phyloP scores from a whole-genome alignment of 2,329 filamentous ascomycete genomes.

The Simplicillium sp. region DNA sequence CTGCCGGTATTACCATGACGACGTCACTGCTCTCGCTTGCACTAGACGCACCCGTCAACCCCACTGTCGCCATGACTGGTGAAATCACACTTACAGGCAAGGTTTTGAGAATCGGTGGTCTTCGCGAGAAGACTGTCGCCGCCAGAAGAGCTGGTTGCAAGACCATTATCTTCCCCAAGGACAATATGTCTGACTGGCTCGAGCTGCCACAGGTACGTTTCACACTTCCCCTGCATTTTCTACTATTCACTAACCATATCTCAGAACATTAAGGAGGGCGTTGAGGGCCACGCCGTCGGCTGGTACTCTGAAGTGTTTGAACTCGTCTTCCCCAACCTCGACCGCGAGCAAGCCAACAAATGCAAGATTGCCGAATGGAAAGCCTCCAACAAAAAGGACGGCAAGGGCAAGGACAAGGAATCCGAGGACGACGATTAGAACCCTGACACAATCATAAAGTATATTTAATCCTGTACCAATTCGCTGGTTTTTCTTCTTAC shows the following conservation, averaged over 20 bases:
- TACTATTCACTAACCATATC: conserved; percentile 2
- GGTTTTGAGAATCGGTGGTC: conserved; percentile 84
- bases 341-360: conserved; percentile 62
- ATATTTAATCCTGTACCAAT: too few relatives aligned
- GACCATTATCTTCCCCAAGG: conserved; percentile 87
- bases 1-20: conserved; percentile 97
- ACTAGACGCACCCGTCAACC: conserved; percentile 66
- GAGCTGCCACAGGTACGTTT: conserved; percentile 84
- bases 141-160: conserved; percentile 86
- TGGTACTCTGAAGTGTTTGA: conserved; percentile 96
- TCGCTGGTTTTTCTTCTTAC: too few relatives aligned
- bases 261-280: conserved; percentile 95
- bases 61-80: conserved; percentile 93
- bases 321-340: conserved; percentile 76
- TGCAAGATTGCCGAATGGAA: conserved; percentile 56
- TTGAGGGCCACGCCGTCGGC: conserved; percentile 80
- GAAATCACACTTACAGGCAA: conserved; percentile 96
- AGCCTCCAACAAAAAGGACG: neutral
- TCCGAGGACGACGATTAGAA: conserved; percentile 25
- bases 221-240: neutral
- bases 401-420: conserved; percentile 33
- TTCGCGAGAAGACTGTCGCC: conserved; percentile 95
- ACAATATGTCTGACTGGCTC: conserved; percentile 95
- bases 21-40: conserved; percentile 81
- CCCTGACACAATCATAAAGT: too few relatives aligned